Conservation (phyloP, 345 rosid species). For the Aquilaria yunnanensis region DNA sequence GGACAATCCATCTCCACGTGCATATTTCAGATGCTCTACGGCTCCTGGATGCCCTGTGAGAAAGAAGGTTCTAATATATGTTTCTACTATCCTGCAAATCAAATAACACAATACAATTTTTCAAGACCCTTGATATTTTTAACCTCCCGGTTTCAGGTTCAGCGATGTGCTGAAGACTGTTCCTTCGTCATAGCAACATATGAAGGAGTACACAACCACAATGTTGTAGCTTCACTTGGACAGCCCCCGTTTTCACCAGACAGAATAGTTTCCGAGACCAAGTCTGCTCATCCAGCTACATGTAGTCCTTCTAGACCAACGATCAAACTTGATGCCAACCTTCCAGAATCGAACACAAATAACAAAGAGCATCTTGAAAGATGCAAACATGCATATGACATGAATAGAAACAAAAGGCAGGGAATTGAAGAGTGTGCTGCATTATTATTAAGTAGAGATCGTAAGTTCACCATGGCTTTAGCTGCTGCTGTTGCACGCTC, state of each 20-base stretch:
- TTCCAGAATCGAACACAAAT: conserved; percentile 13
- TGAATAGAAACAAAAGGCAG: background rate
- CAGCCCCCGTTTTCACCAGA: conserved; percentile 2
- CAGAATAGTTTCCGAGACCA: background rate
- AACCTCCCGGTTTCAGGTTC: conserved; percentile 27
- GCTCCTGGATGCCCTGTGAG: conserved; percentile 54
- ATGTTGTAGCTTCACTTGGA: conserved; percentile 2
- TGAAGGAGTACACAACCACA: conserved; percentile 63
- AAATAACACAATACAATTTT: background rate
- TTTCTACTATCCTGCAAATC: background rate
- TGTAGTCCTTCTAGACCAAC: conserved; percentile 8
- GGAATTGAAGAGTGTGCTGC: conserved; percentile 27
- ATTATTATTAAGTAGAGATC: conserved; percentile 34
- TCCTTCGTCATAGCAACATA: conserved; percentile 40
- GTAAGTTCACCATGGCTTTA: conserved; percentile 30
- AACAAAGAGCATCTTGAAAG: background rate
- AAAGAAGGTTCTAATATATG: conserved; percentile 35
- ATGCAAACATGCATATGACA: conserved; percentile 1
- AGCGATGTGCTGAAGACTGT: conserved; percentile 38
- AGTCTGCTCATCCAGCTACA: background rate
- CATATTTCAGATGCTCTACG: conserved; percentile 55
- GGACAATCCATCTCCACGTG: conserved; percentile 58
- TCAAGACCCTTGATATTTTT: too few relatives aligned
- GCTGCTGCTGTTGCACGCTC: conserved; percentile 42
- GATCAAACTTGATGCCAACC: conserved; percentile 26